Conservation (phyloP, 176 grass and related monocot genomes). For the Poa pratensis region DNA sequence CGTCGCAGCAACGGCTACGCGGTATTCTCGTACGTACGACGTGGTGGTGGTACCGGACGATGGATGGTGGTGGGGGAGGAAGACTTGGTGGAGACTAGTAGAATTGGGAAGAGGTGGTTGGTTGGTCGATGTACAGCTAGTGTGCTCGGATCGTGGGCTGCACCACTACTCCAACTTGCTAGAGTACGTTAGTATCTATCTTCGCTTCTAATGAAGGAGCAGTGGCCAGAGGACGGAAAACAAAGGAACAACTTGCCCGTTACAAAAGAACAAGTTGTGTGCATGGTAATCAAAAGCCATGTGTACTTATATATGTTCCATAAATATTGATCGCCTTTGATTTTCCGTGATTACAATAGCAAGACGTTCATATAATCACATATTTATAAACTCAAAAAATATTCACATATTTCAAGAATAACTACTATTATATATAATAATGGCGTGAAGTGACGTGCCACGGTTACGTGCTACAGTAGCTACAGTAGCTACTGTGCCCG, state of each 20-base stretch:
- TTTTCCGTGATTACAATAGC: neutral
- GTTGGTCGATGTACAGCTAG: neutral
- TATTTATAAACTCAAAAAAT: too few species aligned
- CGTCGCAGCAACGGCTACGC: neutral
- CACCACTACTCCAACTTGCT: slow-evolving; percentile 46
- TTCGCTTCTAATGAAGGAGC: slow-evolving; percentile 27
- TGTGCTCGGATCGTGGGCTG: slow-evolving; percentile 31
- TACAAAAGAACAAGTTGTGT: neutral
- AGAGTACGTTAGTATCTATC: neutral
- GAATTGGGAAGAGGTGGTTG: slow-evolving; percentile 18
- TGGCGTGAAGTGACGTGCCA: too few species aligned
- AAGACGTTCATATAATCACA: too few species aligned
- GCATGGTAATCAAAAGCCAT: neutral
- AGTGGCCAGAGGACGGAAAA: neutral
- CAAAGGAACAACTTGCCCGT: neutral
- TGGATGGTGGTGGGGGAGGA: neutral
- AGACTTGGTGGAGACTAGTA: slow-evolving; percentile 19
- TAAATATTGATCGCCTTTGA: neutral
- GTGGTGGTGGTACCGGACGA: neutral
- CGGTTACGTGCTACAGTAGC: too few species aligned
- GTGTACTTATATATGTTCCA: neutral
- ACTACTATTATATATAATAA: too few species aligned
- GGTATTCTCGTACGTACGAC: slow-evolving; percentile 13
- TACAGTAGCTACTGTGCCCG: too few species aligned
- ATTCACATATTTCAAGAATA: too few species aligned